Conservation (phyloP, 257 asterid species). For the Solanum rostratum region DNA sequence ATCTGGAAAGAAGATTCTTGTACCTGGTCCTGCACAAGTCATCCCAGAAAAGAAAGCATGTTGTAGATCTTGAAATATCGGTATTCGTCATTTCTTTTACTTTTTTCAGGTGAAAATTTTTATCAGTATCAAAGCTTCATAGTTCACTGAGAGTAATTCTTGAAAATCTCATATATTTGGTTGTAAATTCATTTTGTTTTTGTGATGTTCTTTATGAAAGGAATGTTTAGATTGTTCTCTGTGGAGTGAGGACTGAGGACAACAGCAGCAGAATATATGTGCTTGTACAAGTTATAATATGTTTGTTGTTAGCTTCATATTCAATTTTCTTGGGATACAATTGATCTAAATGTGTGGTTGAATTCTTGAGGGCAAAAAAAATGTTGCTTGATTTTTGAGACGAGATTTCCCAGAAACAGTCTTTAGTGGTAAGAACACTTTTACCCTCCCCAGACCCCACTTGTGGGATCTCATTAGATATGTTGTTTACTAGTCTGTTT, state of each 20-base stretch:
- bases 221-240: not conserved
- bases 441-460: too few relatives aligned
- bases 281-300: not conserved
- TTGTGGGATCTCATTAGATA: too few relatives aligned
- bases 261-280: not conserved
- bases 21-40: constrained; percentile 62
- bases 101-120: not conserved
- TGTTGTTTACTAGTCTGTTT: too few relatives aligned
- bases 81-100: not conserved
- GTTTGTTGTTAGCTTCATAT: not conserved
- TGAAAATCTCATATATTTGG: not conserved
- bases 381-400: too few relatives aligned
- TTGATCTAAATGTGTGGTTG: not conserved
- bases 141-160: not conserved
- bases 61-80: constrained; percentile 27
- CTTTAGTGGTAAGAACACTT: too few relatives aligned
- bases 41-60: constrained; percentile 64
- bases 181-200: not conserved
- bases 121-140: not conserved
- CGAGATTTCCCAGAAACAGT: too few relatives aligned
- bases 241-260: not conserved
- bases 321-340: not conserved
- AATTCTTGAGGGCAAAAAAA: not conserved
- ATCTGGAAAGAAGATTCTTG: constrained; percentile 48
- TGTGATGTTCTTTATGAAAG: not conserved